A percentile compares a stretch with the other conserved stretches of the same genome.
Evolutionary conservation across 2,329 filamentous ascomycete species (phyloP).

Genomic region (Fusarium penzigii): DNA sequence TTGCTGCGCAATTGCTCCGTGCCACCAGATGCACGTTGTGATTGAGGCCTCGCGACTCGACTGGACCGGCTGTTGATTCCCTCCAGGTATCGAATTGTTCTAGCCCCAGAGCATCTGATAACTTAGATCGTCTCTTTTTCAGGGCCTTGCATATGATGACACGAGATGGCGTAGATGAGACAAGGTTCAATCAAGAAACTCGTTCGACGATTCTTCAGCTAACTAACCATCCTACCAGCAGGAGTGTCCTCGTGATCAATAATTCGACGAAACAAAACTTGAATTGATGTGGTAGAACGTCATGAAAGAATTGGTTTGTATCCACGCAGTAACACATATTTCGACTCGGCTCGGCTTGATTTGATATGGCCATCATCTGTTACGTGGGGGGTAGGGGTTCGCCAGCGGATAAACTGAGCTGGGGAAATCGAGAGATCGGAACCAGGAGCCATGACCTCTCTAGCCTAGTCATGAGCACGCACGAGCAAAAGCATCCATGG

Average conservation of each 20-base stretch:
- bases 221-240: neutral
- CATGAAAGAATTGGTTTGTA: neutral
- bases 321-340: neutral
- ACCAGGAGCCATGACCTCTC: slow-evolving; percentile 10
- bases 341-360: too few relatives aligned
- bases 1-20: neutral
- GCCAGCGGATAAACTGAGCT: slow-evolving; percentile 5
- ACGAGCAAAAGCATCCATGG: neutral
- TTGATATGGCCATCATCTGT: neutral
- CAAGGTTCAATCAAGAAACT: neutral
- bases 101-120: neutral
- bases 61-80: neutral
- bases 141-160: neutral
- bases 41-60: neutral
- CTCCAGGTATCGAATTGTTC: neutral
- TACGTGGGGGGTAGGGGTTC: slow-evolving; percentile 18
- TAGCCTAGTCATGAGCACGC: neutral
- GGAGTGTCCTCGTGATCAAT: neutral
- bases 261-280: neutral
- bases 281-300: neutral
- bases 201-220: neutral
- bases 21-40: neutral
- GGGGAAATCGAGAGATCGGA: slow-evolving; percentile 7
- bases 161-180: neutral
- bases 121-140: neutral